phyloP scores from a whole-genome alignment of 2,329 filamentous ascomycete species.

The Chrysosporium queenslandicum region DNA sequence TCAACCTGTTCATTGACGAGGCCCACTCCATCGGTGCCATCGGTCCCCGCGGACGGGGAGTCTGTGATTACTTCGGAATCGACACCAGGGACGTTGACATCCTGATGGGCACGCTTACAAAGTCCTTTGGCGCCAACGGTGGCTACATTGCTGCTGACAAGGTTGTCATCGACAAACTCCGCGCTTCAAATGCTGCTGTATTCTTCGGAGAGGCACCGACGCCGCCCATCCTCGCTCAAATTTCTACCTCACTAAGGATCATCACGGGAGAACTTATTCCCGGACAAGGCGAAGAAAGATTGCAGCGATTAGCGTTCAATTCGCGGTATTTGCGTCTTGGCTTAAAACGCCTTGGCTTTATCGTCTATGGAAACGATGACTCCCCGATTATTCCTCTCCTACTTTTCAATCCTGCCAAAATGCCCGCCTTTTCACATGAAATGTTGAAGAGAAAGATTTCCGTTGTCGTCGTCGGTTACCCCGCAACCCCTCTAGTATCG shows the following conservation, averaged over 20 bases:
- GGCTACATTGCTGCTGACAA: slow-evolving; percentile 89
- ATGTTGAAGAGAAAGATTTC: slow-evolving; percentile 98
- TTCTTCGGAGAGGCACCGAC: slow-evolving; percentile 79
- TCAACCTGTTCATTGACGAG: slow-evolving; percentile 89
- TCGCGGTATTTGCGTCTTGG: slow-evolving; percentile 95
- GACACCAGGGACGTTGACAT: slow-evolving; percentile 83
- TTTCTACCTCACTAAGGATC: slow-evolving; percentile 72
- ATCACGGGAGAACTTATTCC: slow-evolving; percentile 81
- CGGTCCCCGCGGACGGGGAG: slow-evolving; percentile 76
- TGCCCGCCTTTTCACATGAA: slow-evolving; percentile 95
- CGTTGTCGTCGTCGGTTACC: slow-evolving; percentile 93
- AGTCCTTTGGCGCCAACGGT: slow-evolving; percentile 96
- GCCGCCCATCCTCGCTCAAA: slow-evolving; percentile 83
- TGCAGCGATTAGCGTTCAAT: slow-evolving; percentile 96
- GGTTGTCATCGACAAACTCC: slow-evolving; percentile 82
- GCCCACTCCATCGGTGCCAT: slow-evolving; percentile 92
- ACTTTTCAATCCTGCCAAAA: slow-evolving; percentile 97
- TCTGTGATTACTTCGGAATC: slow-evolving; percentile 94
- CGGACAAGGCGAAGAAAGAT: slow-evolving; percentile 87
- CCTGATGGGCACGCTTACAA: slow-evolving; percentile 95
- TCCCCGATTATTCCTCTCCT: slow-evolving; percentile 92
- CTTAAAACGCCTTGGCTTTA: slow-evolving; percentile 91
- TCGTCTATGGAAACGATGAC: slow-evolving; percentile 95
- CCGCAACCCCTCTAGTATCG: slow-evolving; percentile 87
- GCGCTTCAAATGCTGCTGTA: slow-evolving; percentile 73